Conservation (phyloP, 1,284 basidiomycete genomes). For the Boletus sp. region DNA sequence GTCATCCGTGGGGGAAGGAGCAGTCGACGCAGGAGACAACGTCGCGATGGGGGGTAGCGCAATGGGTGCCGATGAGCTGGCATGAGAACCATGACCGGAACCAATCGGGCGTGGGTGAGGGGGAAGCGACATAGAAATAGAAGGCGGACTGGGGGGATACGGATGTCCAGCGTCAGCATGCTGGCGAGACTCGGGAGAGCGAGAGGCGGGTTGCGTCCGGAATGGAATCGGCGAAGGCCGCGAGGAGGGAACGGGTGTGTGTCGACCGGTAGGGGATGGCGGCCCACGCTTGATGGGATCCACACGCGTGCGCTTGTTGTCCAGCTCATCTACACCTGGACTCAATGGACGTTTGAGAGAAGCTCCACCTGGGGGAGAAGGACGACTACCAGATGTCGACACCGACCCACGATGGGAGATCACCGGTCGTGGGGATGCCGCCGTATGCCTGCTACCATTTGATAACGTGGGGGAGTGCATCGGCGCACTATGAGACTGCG, state of each 20-base stretch:
- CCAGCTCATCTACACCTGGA: slow-evolving; percentile 56
- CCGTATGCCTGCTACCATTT: slow-evolving; percentile 47
- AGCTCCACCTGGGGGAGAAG: slow-evolving; percentile 43
- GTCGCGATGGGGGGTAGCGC: slow-evolving; percentile 62
- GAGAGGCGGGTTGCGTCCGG: slow-evolving; percentile 61
- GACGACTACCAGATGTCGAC: slow-evolving; percentile 49
- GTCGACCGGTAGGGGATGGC: slow-evolving; percentile 49
- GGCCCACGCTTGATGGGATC: slow-evolving; percentile 50
- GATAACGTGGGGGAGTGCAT: slow-evolving; percentile 50
- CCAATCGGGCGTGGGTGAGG: slow-evolving; percentile 71
- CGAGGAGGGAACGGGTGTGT: slow-evolving; percentile 51
- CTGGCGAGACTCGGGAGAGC: slow-evolving; percentile 58
- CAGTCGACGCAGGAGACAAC: slow-evolving; percentile 53
- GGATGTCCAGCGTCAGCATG: slow-evolving; percentile 34
- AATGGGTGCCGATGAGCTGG: slow-evolving; percentile 32
- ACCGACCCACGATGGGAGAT: slow-evolving; percentile 52
- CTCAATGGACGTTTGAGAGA: slow-evolving; percentile 64
- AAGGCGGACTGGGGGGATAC: slow-evolving; percentile 50
- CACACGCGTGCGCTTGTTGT: slow-evolving; percentile 59
- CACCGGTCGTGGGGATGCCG: slow-evolving; percentile 44
- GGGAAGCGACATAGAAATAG: slow-evolving; percentile 55
- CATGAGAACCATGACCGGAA: slow-evolving; percentile 38
- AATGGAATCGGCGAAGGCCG: slow-evolving; percentile 72
- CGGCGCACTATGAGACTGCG: slow-evolving; percentile 34
- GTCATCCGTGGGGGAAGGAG: slow-evolving; percentile 51